These are phyloP conservation scores for Paramyrothecium sp. DNA, from an alignment of 2,329 filamentous ascomycete species.

Conservation along the genomic window DNA sequence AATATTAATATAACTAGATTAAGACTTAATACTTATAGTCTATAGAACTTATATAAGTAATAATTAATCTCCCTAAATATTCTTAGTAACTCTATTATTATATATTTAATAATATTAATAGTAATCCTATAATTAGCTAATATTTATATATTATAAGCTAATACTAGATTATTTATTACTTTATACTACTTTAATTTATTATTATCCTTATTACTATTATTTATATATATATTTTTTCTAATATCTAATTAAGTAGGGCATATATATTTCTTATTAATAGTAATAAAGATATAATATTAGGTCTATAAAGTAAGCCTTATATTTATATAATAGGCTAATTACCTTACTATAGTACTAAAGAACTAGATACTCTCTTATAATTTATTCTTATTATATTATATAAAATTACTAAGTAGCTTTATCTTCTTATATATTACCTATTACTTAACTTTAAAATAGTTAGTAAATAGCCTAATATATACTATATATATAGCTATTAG, in stretches of 20 bases:
- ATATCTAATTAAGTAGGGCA: background rate
- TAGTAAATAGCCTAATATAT: background rate
- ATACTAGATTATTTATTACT: background rate
- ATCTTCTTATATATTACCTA: background rate
- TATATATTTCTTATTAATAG: background rate
- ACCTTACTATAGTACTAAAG: background rate
- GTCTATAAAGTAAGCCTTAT: background rate
- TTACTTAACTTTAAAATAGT: background rate
- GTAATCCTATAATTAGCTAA: background rate
- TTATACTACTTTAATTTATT: background rate
- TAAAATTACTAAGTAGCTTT: background rate
- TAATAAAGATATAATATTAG: background rate
- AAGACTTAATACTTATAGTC: background rate
- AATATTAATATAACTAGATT: background rate
- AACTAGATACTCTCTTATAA: background rate
- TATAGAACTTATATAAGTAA: background rate
- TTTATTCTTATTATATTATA: background rate
- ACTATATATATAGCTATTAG: background rate
- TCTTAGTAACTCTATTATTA: background rate
- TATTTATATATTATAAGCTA: slow-evolving; percentile 3
- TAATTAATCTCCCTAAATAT: background rate
- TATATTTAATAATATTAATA: background rate
- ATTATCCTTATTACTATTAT: too few species aligned
- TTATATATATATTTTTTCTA: background rate
- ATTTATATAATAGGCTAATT: background rate